Evolutionary conservation across 331 rosid species (phyloP).

Genomic region (Acacia pycnantha): DNA sequence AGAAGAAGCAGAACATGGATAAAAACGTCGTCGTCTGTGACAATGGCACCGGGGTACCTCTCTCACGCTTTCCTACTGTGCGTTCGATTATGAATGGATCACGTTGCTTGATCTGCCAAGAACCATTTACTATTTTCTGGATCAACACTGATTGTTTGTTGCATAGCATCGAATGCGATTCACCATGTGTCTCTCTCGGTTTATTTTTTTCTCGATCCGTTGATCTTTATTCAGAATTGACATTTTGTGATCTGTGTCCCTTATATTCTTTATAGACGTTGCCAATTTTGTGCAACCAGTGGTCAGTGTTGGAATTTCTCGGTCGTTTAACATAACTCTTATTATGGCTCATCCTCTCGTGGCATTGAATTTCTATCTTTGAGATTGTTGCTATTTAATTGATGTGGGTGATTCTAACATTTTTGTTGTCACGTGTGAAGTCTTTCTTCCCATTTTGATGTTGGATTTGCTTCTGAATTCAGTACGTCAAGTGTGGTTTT

Average conservation of each 20-base stretch:
- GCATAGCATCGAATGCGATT: neutral
- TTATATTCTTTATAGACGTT: neutral
- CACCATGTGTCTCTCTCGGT: neutral
- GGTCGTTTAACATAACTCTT: neutral
- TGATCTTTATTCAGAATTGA: neutral
- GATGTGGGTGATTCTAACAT: neutral
- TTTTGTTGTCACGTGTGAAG: neutral
- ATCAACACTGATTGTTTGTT: neutral
- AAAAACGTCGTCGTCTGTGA: constrained; percentile 91
- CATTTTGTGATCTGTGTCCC: neutral
- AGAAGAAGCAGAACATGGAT: constrained; percentile 50
- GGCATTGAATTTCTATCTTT: neutral
- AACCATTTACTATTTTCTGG: neutral
- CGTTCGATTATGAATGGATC: constrained; percentile 9
- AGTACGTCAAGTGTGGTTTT: constrained; percentile 98
- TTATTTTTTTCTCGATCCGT: neutral
- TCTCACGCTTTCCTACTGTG: neutral
- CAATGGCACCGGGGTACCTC: constrained; percentile 90
- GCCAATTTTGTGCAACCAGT: neutral
- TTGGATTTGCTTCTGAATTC: constrained; percentile 28
- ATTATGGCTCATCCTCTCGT: neutral
- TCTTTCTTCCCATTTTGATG: neutral
- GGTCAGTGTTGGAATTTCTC: constrained; percentile 21
- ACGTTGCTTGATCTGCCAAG: constrained; percentile 19
- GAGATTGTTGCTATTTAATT: neutral